Base-by-base conservation (phyloP, 2,329 filamentous ascomycete genomes). In the Colletotrichum sp. region DNA sequence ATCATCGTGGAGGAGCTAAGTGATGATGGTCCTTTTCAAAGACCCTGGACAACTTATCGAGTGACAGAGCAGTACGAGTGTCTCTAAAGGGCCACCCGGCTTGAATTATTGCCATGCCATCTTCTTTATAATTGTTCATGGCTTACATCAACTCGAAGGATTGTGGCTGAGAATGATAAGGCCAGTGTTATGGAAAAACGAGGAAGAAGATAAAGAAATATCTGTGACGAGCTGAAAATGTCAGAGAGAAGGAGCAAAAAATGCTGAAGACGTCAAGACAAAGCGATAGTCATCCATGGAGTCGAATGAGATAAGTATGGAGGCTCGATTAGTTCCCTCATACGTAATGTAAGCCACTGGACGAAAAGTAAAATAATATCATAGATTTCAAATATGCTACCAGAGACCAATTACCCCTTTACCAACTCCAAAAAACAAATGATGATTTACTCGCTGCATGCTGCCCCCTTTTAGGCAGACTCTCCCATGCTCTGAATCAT, bases 401-500 rank as follows among this genome's bases (percentile, higher is more conserved):
- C 43, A 4, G 13, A 28, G 16, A 28, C 60, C 30, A 66, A 48
- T 2, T 2, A 4, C 10, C 9, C 12, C 8, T 39, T 13, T 16
- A 32, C 12, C 24, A 14, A 66, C 10, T 34, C 14, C 7, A 36
- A 26, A 10, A 34, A 48, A 59, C 28, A 32, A 55, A 7, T 21
- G 12, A 21, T 34, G 14, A n/a, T 3, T 6, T 26, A 1, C 13
- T 21, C 43, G 9, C 30, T 68, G 10, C 39, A 34, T n/a, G 7
- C 39, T 9, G 18, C n/a, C 26, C 32, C 32, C 34, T 5, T 4
- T 52, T 59, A 75, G 2, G 73, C 73, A 21, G 73, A 75, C 43
- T 75, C 73, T 34, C 73, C 73, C 73, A 73, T 68, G 32, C 73
- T 73, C 57, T 75, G 73, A 14, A 75, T 75, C 69, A 73, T 68